phyloP scores from a whole-genome alignment of 306 rosid genomes.

The Echinosophora koreensis region DNA sequence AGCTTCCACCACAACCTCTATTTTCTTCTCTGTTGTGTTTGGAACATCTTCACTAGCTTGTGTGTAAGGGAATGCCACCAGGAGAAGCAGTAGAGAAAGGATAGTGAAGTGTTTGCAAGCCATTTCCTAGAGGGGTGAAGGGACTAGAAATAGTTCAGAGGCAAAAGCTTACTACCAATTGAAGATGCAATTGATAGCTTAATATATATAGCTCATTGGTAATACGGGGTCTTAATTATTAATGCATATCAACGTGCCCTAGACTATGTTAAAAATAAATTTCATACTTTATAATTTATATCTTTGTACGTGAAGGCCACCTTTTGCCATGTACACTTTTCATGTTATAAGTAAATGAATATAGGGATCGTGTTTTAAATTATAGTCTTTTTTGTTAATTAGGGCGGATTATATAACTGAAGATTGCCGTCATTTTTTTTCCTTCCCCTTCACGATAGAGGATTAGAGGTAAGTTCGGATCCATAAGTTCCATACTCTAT shows the following conservation, averaged over 20 bases:
- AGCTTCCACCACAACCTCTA: slow-evolving; percentile 77
- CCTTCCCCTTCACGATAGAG: too few relatives aligned
- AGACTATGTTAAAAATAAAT: slow-evolving; percentile 56
- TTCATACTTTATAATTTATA: slow-evolving; percentile 20
- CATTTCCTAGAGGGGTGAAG: slow-evolving; percentile 55
- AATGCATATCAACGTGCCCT: slow-evolving; percentile 60
- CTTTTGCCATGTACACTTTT: slow-evolving; percentile 18
- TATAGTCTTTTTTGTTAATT: too few relatives aligned
- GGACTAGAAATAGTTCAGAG: slow-evolving; percentile 23
- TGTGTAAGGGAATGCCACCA: slow-evolving; percentile 51
- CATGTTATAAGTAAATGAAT: not conserved
- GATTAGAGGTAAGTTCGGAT: too few relatives aligned
- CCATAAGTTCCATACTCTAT: too few relatives aligned
- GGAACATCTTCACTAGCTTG: slow-evolving; percentile 44
- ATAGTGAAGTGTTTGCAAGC: slow-evolving; percentile 50
- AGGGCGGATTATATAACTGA: too few relatives aligned
- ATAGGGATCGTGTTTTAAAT: too few relatives aligned
- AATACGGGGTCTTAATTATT: not conserved
- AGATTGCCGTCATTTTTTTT: too few relatives aligned
- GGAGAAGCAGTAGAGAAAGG: slow-evolving; percentile 56
- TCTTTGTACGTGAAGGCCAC: slow-evolving; percentile 66
- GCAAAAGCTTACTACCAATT: slow-evolving; percentile 9
- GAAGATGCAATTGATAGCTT: slow-evolving; percentile 41
- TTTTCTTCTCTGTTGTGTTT: slow-evolving; percentile 48
- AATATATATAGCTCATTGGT: slow-evolving; percentile 34